A percentile compares a stretch with the other conserved stretches of the same genome.
phyloP scores from a whole-genome alignment of 208 protist species.

The Acanthamoeba triangularis region DNA sequence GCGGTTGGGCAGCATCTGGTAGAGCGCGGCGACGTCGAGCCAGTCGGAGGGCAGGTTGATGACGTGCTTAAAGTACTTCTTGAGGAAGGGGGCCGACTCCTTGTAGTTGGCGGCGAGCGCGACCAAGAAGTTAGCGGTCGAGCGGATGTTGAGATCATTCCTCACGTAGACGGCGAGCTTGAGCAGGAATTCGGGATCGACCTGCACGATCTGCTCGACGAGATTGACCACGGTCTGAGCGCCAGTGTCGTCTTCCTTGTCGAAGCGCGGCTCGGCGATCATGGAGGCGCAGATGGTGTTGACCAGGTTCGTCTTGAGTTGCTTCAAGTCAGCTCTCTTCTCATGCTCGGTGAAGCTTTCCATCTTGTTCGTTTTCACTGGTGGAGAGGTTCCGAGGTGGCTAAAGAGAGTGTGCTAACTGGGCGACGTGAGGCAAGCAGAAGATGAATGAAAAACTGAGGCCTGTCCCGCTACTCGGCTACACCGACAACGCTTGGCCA shows the following conservation, averaged over 20 bases:
- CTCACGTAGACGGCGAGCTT: conserved; percentile 78
- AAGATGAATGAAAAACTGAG: no score
- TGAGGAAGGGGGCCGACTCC: conserved; percentile 93
- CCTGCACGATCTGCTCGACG: conserved; percentile 47
- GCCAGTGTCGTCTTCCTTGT: background rate
- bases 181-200: conserved; percentile 76
- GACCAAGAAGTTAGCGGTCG: conserved; percentile 95
- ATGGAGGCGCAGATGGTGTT: conserved; percentile 66
- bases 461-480: background rate
- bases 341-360: conserved; percentile 1
- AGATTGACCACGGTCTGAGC: conserved; percentile 29
- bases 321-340: conserved; percentile 39
- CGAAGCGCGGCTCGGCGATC: conserved; percentile 69
- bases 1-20: conserved; percentile 68
- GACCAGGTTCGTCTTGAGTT: conserved; percentile 62
- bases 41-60: conserved; percentile 96
- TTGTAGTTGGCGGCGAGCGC: conserved; percentile 92
- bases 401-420: background rate
- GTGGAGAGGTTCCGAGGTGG: conserved; percentile 18
- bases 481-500: background rate
- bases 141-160: conserved; percentile 95
- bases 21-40: conserved; percentile 95
- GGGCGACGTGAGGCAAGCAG: background rate
- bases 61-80: conserved; percentile 92
- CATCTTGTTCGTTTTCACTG: background rate